phyloP scores from a whole-genome alignment of 257 asterid species.

The Jaltomata sinuosa region DNA sequence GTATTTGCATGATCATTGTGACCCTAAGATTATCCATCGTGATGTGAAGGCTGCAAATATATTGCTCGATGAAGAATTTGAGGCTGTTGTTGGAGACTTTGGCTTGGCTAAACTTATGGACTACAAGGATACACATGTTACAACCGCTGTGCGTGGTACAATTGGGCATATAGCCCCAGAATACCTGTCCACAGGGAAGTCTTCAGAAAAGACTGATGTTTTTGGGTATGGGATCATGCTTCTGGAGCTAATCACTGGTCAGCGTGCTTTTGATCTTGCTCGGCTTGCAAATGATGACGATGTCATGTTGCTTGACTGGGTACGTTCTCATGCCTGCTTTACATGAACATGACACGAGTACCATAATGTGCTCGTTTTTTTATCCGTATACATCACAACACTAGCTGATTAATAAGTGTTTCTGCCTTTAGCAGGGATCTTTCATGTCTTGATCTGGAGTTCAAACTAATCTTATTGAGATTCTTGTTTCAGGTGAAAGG shows the following conservation, averaged over 20 bases:
- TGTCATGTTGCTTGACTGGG: constrained; percentile 57
- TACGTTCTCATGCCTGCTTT: constrained; percentile 1
- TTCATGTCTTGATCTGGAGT: neutral
- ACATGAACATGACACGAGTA: neutral
- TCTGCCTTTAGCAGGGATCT: neutral
- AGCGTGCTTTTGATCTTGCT: constrained; percentile 49
- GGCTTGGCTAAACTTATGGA: constrained; percentile 57
- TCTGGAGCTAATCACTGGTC: constrained; percentile 45
- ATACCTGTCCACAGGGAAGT: constrained; percentile 46
- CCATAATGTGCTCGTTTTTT: neutral
- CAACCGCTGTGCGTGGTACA: constrained; percentile 52
- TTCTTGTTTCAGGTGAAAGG: constrained; percentile 35
- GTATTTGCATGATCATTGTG: constrained; percentile 47
- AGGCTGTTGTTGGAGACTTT: constrained; percentile 54
- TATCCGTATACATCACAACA: neutral
- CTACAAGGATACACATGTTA: constrained; percentile 49
- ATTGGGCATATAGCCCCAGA: constrained; percentile 58
- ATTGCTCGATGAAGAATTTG: constrained; percentile 45
- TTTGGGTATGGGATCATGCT: constrained; percentile 55
- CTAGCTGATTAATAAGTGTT: neutral
- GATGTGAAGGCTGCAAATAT: constrained; percentile 53
- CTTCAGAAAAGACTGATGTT: constrained; percentile 47
- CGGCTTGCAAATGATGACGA: constrained; percentile 53
- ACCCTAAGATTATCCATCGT: constrained; percentile 51
- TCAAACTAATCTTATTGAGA: neutral